Evolutionary conservation across 495 filamentous ascomycete species (phyloP).

Genomic region (Corynascus novoguineensis): DNA sequence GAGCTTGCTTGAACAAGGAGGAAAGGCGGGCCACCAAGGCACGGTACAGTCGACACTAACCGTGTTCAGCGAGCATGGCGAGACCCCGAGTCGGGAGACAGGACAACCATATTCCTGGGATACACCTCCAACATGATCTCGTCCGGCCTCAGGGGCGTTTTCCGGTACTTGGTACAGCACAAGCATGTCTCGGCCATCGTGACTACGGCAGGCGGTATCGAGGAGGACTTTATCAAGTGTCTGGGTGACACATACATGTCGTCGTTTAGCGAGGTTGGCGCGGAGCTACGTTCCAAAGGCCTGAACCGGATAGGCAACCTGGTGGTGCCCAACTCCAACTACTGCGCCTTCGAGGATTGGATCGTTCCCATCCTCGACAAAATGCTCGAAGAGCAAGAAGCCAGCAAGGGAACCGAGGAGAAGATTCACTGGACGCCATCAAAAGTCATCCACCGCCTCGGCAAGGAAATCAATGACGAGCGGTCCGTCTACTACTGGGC

Average conservation of each 20-base stretch:
- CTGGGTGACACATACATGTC: slow-evolving; percentile 89
- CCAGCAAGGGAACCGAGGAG: slow-evolving; percentile 58
- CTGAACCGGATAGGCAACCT: slow-evolving; percentile 95
- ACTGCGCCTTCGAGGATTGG: slow-evolving; percentile 97
- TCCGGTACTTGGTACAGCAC: slow-evolving; percentile 89
- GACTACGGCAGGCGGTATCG: slow-evolving; percentile 91
- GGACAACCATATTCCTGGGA: slow-evolving; percentile 90
- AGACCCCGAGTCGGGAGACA: slow-evolving; percentile 63
- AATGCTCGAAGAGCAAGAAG: slow-evolving; percentile 91
- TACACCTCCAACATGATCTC: slow-evolving; percentile 97
- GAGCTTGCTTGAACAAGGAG: background rate
- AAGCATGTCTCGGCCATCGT: slow-evolving; percentile 87
- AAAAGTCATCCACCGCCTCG: slow-evolving; percentile 77
- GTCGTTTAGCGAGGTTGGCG: slow-evolving; percentile 68
- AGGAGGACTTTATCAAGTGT: slow-evolving; percentile 98
- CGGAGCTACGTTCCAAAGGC: slow-evolving; percentile 70
- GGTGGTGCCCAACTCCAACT: slow-evolving; percentile 94
- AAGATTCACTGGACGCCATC: slow-evolving; percentile 85
- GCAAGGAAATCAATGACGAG: slow-evolving; percentile 87
- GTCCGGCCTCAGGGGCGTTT: slow-evolving; percentile 82
- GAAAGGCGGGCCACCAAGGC: background rate
- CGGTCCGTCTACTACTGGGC: slow-evolving; percentile 91
- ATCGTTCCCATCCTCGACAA: slow-evolving; percentile 81
- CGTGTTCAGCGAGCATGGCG: slow-evolving; percentile 61
- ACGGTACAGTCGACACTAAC: slow-evolving; percentile 4